Evolutionary conservation across 2,329 filamentous ascomycete species (phyloP).

Genomic region (Fulvia fulva): DNA sequence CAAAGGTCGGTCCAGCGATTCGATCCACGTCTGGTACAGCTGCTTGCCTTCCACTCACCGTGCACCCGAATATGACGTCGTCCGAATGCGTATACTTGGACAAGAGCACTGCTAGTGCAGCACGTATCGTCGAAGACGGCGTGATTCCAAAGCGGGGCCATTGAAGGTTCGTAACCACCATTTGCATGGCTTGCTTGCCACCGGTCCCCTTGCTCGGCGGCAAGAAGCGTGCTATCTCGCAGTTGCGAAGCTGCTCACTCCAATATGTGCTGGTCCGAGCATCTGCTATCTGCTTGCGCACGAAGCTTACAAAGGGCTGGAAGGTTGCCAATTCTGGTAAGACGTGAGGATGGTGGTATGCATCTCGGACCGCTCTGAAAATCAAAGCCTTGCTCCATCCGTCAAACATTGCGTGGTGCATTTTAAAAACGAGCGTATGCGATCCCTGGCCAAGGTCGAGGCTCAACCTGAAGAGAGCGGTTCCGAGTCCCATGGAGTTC

Average conservation of each 20-base stretch:
- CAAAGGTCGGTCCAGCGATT: background rate
- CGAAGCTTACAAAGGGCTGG: slow-evolving; percentile 3
- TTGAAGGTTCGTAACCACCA: background rate
- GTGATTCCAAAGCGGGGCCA: background rate
- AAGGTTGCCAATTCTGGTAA: background rate
- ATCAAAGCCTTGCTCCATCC: slow-evolving; percentile 16
- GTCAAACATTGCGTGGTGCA: slow-evolving; percentile 40
- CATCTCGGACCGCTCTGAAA: background rate
- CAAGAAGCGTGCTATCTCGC: background rate
- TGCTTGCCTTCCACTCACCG: background rate
- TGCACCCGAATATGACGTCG: slow-evolving; percentile 2
- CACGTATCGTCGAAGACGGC: background rate
- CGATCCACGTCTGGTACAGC: background rate
- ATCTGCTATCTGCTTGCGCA: background rate
- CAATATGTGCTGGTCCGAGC: slow-evolving; percentile 1
- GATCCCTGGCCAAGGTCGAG: background rate
- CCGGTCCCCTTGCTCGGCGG: background rate
- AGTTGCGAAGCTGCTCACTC: slow-evolving; percentile 4
- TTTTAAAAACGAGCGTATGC: slow-evolving; percentile 15
- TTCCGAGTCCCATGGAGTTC: background rate
- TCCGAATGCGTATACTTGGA: background rate
- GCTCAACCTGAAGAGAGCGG: background rate
- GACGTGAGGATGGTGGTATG: background rate
- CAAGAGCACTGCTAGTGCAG: background rate
- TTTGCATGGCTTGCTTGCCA: background rate